Base-by-base conservation (phyloP, 2,329 filamentous ascomycete genomes). In the Colletotrichum sp. region DNA sequence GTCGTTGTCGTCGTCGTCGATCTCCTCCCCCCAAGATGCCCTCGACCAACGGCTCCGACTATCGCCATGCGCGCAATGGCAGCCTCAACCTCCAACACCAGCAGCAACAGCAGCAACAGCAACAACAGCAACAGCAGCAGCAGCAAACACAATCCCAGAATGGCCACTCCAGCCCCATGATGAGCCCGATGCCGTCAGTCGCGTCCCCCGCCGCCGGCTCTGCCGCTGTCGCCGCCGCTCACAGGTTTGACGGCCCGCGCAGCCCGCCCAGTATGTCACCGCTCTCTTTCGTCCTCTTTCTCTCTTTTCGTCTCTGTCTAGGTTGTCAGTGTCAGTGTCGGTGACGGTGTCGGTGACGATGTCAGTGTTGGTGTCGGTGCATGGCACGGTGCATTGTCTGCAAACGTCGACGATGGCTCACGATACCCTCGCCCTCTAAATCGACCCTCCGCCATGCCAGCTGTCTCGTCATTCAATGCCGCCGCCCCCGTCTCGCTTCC, bases 251-350 rank as follows among this genome's bases (percentile, higher is more conserved):
- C 74, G 90, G 90, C 77, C 90, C 92, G 63, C 86, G 91, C 80
- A 93, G 91, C 84, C 92, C 92, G 78, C 91, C 92, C 32, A 92
- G 91, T 91, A 87, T 83, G 89, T 89, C 63, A 39, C 59, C 78
- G n/a, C 72, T 44, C 18, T 39, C 28, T 55, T 6, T 26, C 30
- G 13, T 26, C 24, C n/a, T 76, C 30, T 68, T 30, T 12, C 30
- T 49, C 15, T 65, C 34, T 52, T 34, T 18, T 36, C 16, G 9
- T 57, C 24, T 57, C 64, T 28, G 28, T 28, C 52, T 28, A 18
- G 12, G 34, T 69, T 60, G 15, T 34, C 32, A 15, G 28, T 28
- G 28, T 28, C 26, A 28, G 26, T 28, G 26, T 28, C 26, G 26
- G 32, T 34, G 32, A 7, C 13, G 3, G 6, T 34, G 32, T 30